phyloP scores from a whole-genome alignment of 345 rosid genomes.

The rapeseed (Brassica napus) region DNA sequence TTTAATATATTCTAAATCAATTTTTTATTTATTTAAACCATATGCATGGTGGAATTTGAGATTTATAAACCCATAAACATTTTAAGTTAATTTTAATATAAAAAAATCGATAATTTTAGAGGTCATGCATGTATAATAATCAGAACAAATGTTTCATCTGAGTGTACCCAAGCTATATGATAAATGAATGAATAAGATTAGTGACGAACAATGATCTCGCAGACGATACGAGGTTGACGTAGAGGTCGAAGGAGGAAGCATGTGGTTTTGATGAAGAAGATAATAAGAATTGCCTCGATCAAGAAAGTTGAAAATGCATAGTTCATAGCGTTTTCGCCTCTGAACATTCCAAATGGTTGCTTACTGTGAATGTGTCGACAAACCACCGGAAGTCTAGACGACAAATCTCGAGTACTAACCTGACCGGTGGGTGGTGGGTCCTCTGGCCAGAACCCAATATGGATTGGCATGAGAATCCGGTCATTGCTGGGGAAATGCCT shows the following conservation, averaged over 20 bases:
- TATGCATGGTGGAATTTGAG: not conserved
- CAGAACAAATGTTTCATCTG: not conserved
- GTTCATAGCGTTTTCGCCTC: constrained; percentile 47
- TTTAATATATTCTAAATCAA: not conserved
- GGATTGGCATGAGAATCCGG: constrained; percentile 10
- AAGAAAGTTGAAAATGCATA: constrained; percentile 46
- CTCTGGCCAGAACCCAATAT: constrained; percentile 29
- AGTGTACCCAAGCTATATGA: not conserved
- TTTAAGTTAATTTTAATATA: not conserved
- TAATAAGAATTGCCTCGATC: constrained; percentile 45
- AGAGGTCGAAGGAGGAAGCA: constrained; percentile 68
- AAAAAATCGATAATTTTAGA: not conserved
- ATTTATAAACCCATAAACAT: not conserved
- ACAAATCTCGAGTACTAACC: not conserved
- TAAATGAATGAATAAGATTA: not conserved
- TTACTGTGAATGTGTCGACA: constrained; percentile 34
- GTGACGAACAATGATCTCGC: constrained; percentile 66
- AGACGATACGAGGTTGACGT: constrained; percentile 64
- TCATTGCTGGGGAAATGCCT: constrained; percentile 32
- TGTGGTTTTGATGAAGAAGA: constrained; percentile 40
- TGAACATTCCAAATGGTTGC: constrained; percentile 47
- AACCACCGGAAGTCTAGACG: constrained; percentile 22
- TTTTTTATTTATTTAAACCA: not conserved
- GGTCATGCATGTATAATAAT: not conserved
- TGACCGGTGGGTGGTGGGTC: not conserved